Conservation (phyloP, 2,329 filamentous ascomycete genomes). For the Penicillium frequentans region DNA sequence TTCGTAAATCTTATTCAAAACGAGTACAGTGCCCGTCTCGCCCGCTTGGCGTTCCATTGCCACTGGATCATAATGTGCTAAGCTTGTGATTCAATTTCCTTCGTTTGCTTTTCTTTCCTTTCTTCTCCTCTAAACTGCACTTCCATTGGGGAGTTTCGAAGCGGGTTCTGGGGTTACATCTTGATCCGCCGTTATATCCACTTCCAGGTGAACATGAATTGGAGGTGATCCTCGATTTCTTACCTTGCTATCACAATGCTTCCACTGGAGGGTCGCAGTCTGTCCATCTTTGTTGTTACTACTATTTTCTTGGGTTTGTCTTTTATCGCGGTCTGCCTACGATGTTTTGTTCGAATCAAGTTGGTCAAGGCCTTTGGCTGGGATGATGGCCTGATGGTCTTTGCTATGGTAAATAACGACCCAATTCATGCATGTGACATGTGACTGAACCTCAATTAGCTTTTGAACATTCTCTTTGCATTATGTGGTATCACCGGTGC, state of each 20-base stretch:
- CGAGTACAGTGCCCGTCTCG: conserved; percentile 4
- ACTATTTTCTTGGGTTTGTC: conserved; percentile 33
- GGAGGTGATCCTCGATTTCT: conserved; percentile 2
- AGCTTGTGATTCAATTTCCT: not conserved
- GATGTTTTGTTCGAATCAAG: conserved; percentile 38
- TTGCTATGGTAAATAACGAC: conserved; percentile 32
- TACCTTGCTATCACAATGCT: conserved; percentile 24
- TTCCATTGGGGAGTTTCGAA: not conserved
- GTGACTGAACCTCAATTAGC: conserved; percentile 14
- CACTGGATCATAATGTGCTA: conserved; percentile 16
- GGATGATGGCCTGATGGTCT: conserved; percentile 40
- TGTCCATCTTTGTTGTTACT: conserved; percentile 34
- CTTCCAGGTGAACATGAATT: conserved; percentile 11
- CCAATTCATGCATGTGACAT: not conserved
- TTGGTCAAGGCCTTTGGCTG: conserved; percentile 39
- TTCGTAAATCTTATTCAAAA: conserved; percentile 1
- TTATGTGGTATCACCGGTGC: conserved; percentile 36
- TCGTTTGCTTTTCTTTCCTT: not conserved
- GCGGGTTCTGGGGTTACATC: not conserved
- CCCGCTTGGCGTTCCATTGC: conserved; percentile 15
- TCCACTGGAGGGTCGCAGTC: conserved; percentile 33
- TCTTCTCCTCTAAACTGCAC: not conserved
- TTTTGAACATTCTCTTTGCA: conserved; percentile 35
- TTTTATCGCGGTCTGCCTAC: conserved; percentile 33
- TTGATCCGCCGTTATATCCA: not conserved